phyloP scores from a whole-genome alignment of 352 stramenopile species.

The Pythium sp. region DNA sequence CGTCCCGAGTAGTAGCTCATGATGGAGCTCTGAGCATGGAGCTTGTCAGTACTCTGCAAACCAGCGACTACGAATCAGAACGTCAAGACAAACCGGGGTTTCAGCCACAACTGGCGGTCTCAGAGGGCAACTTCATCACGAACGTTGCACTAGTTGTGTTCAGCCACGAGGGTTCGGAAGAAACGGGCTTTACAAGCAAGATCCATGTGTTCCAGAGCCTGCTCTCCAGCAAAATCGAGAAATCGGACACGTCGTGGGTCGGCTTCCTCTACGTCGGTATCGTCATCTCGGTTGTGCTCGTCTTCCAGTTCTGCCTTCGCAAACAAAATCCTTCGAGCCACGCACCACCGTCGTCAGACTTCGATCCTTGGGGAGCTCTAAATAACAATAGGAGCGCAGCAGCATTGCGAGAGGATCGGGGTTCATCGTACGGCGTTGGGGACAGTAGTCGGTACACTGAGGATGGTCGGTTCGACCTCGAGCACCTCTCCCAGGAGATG shows the following conservation, averaged over 20 bases:
- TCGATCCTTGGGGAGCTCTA: conserved; percentile 1
- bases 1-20: neutral
- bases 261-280: conserved; percentile 19
- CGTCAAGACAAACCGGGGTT: neutral
- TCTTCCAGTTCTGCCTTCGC: conserved; percentile 29
- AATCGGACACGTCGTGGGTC: conserved; percentile 24
- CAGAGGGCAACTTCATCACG: conserved; percentile 26
- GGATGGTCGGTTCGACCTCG: conserved; percentile 19
- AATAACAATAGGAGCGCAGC: neutral
- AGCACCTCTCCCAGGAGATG: conserved; percentile 9
- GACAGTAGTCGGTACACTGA: neutral
- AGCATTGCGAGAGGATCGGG: neutral
- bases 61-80: neutral
- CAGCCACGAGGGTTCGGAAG: neutral
- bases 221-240: conserved; percentile 22
- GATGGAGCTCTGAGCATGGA: conserved; percentile 6
- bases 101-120: conserved; percentile 18
- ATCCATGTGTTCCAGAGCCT: conserved; percentile 31
- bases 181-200: neutral
- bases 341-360: neutral
- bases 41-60: neutral
- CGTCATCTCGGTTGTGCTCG: conserved; percentile 24
- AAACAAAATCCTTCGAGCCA: conserved; percentile 5
- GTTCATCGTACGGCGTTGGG: neutral
- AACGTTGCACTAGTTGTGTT: conserved; percentile 20